These are phyloP conservation scores for Hypoxylon lenormandii DNA, from an alignment of 495 filamentous ascomycete species.

Conservation along the genomic window DNA sequence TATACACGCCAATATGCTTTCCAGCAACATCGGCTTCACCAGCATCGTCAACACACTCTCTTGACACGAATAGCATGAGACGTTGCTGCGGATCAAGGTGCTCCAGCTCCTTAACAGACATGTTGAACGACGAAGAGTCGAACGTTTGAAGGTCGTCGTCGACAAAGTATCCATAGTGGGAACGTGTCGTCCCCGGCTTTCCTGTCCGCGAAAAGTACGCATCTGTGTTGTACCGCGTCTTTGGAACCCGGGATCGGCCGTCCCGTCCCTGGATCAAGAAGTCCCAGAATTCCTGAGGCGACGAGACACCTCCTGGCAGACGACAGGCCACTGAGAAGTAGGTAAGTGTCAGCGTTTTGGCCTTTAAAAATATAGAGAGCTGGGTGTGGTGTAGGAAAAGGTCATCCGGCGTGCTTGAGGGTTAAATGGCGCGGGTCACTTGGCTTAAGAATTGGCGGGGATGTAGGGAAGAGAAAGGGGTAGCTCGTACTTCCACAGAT, in stretches of 20 bases:
- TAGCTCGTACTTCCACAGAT: constrained; percentile 54
- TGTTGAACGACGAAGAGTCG: constrained; percentile 56
- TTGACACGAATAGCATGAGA: constrained; percentile 62
- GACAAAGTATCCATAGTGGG: constrained; percentile 45
- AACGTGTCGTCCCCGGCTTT: constrained; percentile 14
- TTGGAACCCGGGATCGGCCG: constrained; percentile 49
- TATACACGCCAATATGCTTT: constrained; percentile 59
- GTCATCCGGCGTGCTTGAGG: no score
- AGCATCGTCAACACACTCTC: constrained; percentile 61
- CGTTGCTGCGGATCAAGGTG: constrained; percentile 66
- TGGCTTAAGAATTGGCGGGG: no score
- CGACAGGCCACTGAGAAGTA: no score
- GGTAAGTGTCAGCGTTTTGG: no score
- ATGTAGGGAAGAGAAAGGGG: no score
- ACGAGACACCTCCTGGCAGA: constrained; percentile 52
- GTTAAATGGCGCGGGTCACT: no score
- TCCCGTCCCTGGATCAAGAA: constrained; percentile 47
- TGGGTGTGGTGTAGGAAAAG: no score
- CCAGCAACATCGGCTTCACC: constrained; percentile 61
- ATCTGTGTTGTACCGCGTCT: constrained; percentile 54
- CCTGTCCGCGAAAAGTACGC: constrained; percentile 44
- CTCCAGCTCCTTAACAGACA: constrained; percentile 56
- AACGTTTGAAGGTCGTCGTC: constrained; percentile 46
- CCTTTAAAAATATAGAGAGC: no score
- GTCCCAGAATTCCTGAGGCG: constrained; percentile 51